Percentiles rank a stretch among this genome's conserved stretches.
Conservation (phyloP, 2,329 filamentous ascomycete genomes). For the Botrytis tulipae region DNA sequence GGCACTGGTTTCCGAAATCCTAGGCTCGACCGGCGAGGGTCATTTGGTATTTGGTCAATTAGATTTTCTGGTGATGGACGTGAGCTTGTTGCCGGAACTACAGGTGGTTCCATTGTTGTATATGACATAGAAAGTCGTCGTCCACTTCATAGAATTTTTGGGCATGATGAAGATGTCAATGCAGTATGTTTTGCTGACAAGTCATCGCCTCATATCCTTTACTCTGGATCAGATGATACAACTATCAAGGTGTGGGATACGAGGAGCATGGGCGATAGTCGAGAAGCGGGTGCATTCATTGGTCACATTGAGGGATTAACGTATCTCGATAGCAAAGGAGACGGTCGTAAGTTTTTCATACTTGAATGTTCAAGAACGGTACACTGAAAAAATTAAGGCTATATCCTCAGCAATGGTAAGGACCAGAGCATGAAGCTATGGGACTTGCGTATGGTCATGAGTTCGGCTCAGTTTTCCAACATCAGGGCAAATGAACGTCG, state of each 20-base stretch:
- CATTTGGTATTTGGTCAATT: conserved; percentile 79
- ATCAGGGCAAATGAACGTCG: conserved; percentile 57
- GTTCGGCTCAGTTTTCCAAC: conserved; percentile 59
- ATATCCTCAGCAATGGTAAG: conserved; percentile 91
- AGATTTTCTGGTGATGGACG: conserved; percentile 89
- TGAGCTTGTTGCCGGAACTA: conserved; percentile 88
- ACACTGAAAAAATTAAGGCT: conserved; percentile 43
- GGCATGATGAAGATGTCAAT: conserved; percentile 88
- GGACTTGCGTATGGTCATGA: conserved; percentile 89
- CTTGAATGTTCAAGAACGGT: neutral
- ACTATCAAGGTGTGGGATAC: conserved; percentile 97
- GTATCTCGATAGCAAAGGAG: conserved; percentile 68
- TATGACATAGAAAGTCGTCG: conserved; percentile 85
- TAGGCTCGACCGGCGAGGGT: conserved; percentile 28
- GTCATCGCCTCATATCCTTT: conserved; percentile 86
- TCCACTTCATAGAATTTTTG: conserved; percentile 60
- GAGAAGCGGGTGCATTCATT: conserved; percentile 65
- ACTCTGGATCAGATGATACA: conserved; percentile 92
- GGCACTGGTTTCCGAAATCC: conserved; percentile 36
- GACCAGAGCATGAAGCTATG: conserved; percentile 97
- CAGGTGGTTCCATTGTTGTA: conserved; percentile 74
- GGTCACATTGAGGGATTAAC: conserved; percentile 66
- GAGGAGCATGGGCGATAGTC: conserved; percentile 81
- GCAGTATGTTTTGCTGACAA: conserved; percentile 94
- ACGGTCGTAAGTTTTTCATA: conserved; percentile 48